Percentiles rank a stretch among this genome's conserved stretches.
Conservation (phyloP, 257 asterid species). For the Nicotiana noctiflora region DNA sequence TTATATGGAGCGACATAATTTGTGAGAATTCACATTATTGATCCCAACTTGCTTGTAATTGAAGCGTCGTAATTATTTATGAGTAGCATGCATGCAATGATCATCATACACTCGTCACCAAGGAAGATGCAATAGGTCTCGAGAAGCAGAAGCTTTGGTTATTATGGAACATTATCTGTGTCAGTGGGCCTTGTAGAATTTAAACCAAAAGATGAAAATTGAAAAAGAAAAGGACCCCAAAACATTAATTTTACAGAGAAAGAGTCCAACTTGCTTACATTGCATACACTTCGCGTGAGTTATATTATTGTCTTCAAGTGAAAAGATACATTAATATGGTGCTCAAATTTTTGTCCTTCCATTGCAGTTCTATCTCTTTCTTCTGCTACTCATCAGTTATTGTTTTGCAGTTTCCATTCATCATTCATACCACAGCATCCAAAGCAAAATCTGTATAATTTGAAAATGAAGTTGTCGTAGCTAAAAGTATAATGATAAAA, state of each 20-base stretch:
- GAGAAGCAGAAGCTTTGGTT: background rate
- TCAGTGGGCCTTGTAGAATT: background rate
- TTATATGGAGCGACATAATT: background rate
- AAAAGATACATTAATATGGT: background rate
- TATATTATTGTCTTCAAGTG: conserved; percentile 27
- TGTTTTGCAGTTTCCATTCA: background rate
- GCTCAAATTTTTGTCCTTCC: background rate
- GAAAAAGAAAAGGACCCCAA: conserved; percentile 30
- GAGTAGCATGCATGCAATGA: background rate
- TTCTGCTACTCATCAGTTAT: background rate
- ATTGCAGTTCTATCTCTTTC: conserved; percentile 14
- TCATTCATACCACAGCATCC: background rate
- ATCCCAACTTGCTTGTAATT: background rate
- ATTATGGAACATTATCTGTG: background rate
- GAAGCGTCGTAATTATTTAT: background rate
- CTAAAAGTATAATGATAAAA: too few relatives aligned
- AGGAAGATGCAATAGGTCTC: background rate
- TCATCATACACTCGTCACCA: background rate
- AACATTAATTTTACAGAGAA: background rate
- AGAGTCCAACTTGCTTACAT: conserved; percentile 8
- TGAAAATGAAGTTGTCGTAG: background rate
- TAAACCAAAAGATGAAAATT: background rate
- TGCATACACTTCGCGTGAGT: conserved; percentile 49
- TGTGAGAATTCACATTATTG: background rate
- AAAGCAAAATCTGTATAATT: background rate